These are phyloP conservation scores for Fusarium transvaalense DNA, from an alignment of 2,329 filamentous ascomycete species.

Conservation along the genomic window DNA sequence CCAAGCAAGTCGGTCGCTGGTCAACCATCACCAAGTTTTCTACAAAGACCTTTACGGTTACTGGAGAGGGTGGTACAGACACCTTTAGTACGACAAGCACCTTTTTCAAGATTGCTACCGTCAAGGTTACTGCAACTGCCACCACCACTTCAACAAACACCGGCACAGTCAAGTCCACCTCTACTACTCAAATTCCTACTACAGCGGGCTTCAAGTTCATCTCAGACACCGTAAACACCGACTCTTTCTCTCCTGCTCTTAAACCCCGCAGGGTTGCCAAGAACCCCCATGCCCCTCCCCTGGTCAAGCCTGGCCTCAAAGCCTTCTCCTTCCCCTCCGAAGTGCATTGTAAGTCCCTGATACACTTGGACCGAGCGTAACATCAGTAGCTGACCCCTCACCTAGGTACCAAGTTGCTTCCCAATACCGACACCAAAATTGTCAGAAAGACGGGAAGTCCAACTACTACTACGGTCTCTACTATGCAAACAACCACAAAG, in stretches of 20 bases:
- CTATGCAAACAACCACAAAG: neutral
- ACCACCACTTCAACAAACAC: constrained; percentile 14
- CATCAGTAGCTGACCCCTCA: neutral
- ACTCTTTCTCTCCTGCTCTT: neutral
- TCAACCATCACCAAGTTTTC: constrained; percentile 14
- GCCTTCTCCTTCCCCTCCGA: constrained; percentile 13
- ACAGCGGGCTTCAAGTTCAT: constrained; percentile 8
- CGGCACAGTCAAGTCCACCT: constrained; percentile 3
- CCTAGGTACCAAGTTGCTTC: neutral
- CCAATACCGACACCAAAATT: neutral
- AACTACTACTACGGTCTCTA: neutral
- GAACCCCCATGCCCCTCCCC: neutral
- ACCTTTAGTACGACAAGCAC: constrained; percentile 15
- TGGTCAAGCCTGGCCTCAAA: constrained; percentile 8
- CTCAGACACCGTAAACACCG: constrained; percentile 5
- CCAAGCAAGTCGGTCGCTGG: constrained; percentile 5
- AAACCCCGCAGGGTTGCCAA: neutral
- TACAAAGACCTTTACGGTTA: constrained; percentile 8
- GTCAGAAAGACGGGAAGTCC: constrained; percentile 3
- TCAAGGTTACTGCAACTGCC: constrained; percentile 8
- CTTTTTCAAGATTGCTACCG: constrained; percentile 12
- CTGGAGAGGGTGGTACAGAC: neutral
- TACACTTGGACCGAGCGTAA: accelerated
- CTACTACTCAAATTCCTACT: constrained; percentile 10
- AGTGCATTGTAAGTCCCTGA: constrained; percentile 4